Evolutionary conservation across 2,329 filamentous ascomycete genomes (phyloP), one percentile per base, ranked within the genome.

Genomic region (Penicillium fuscoglaucum): DNA sequence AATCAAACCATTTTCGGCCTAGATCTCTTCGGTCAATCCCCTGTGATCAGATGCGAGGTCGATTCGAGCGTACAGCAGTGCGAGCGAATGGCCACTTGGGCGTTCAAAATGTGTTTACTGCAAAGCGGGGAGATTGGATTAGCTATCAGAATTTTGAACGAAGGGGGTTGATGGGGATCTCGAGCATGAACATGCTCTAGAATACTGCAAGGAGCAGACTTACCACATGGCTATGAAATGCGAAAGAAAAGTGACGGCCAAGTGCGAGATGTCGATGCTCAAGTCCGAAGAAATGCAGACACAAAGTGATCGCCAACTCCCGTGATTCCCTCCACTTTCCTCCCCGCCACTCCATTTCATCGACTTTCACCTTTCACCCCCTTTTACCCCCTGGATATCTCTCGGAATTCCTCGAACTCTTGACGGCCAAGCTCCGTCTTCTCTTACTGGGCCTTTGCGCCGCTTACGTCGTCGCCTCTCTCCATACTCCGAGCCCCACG

Each of bases 1-100:
- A 99, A 81, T 99, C 95, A 80, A 97, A 99, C 96, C 96, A 99
- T 82, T 96, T 97, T 61, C 87, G 85, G 82, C 91, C 91, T 93
- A 69, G 37, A 44, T 29, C 40, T 49, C 40, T 55, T 52, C 4
- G 19, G 55, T 66, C 26, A 60, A 52, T 46, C 6, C n/a, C 33
- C 29, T 44, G 44, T 46, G 19, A 50, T 29, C n/a, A 21, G 35
- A 51, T 55, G 40, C 21, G 49, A 49, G 10, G 19, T 54, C 21
- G 46, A 26, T 19, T 39, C 6, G 35, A 24, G 59, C 87, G 70
- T 85, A 93, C 95, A 99, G 83, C 95, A 99, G 62, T 93, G 90
- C 57, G 93, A 95, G 69, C 95, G 90, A 79, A 99, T 96, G 58
- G 93, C 83, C 71, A 99, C 95, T 80, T 99, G 95, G 63, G 93